Conservation (phyloP, 768 basidiomycete species). For the Symmetrospora coprosmae region DNA sequence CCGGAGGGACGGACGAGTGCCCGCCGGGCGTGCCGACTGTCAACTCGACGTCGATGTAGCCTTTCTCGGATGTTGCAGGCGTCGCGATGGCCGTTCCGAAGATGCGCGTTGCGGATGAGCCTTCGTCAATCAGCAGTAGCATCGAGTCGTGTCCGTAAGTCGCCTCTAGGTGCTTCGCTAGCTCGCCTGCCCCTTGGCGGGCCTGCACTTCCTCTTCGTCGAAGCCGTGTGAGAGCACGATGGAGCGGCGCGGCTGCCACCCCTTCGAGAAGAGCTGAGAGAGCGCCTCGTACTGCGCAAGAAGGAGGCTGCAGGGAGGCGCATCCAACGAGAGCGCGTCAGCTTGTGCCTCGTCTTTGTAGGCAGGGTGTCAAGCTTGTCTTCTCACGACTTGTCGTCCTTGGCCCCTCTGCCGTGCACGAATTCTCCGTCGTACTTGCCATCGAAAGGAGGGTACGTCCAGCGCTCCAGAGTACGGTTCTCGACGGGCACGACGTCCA, state of each 20-base stretch:
- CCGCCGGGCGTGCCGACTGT: background rate
- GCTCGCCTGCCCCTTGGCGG: background rate
- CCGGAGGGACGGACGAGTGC: constrained; percentile 14
- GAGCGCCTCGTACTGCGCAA: constrained; percentile 17
- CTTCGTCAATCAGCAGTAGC: constrained; percentile 19
- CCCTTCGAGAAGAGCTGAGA: background rate
- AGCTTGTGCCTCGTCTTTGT: no score
- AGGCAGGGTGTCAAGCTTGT: no score
- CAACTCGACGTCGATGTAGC: constrained; percentile 2
- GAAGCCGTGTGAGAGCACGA: constrained; percentile 9
- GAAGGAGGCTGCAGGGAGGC: background rate
- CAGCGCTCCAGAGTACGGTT: background rate
- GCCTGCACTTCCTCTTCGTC: constrained; percentile 11
- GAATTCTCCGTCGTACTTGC: constrained; percentile 13
- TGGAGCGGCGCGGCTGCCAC: constrained; percentile 1
- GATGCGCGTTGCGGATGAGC: background rate
- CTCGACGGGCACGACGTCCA: constrained; percentile 11
- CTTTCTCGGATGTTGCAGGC: constrained; percentile 12
- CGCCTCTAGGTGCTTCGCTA: background rate
- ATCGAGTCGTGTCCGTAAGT: constrained; percentile 15
- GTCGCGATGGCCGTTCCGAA: constrained; percentile 7
- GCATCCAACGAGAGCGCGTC: no score
- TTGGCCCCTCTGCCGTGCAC: background rate
- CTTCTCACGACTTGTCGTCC: background rate
- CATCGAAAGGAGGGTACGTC: constrained; percentile 18